A percentile compares a stretch with the other conserved stretches of the same genome.
Conservation (phyloP, 1,139 yeast genomes). For the Magnusiomyces magnusii region DNA sequence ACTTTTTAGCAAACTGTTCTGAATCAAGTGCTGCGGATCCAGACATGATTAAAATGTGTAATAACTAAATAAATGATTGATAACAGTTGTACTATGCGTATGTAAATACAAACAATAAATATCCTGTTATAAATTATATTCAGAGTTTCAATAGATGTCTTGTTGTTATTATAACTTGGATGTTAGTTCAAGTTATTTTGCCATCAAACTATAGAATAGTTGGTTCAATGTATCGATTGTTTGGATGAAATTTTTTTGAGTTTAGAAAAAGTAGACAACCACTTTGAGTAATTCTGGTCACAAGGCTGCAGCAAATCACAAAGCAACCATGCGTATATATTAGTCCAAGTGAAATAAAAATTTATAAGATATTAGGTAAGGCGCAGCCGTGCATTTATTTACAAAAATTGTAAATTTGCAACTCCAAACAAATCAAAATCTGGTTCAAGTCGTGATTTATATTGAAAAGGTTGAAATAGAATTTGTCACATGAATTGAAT, state of each 20-base stretch:
- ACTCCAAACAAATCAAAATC: too few species aligned
- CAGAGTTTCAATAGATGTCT: too few species aligned
- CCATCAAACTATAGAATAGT: neutral
- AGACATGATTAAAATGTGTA: neutral
- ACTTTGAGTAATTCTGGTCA: neutral
- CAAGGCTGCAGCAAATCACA: neutral
- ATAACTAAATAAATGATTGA: neutral
- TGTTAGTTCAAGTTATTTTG: neutral
- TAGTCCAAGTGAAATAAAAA: neutral
- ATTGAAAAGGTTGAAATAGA: too few species aligned
- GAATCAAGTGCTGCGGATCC: conserved; percentile 1
- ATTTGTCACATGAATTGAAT: too few species aligned
- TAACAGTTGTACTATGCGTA: too few species aligned
- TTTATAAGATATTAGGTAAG: neutral
- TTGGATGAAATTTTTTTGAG: neutral
- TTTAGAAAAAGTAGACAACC: neutral
- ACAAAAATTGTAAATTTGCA: too few species aligned
- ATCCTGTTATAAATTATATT: too few species aligned
- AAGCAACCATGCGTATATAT: neutral
- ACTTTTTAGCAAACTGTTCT: conserved; percentile 2
- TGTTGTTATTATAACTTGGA: neutral
- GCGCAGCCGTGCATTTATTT: neutral
- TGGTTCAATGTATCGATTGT: neutral
- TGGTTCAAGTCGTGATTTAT: too few species aligned
- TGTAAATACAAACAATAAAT: too few species aligned